phyloP scores from a whole-genome alignment of 176 grass and related monocot genomes.

The Eleusine coracana region DNA sequence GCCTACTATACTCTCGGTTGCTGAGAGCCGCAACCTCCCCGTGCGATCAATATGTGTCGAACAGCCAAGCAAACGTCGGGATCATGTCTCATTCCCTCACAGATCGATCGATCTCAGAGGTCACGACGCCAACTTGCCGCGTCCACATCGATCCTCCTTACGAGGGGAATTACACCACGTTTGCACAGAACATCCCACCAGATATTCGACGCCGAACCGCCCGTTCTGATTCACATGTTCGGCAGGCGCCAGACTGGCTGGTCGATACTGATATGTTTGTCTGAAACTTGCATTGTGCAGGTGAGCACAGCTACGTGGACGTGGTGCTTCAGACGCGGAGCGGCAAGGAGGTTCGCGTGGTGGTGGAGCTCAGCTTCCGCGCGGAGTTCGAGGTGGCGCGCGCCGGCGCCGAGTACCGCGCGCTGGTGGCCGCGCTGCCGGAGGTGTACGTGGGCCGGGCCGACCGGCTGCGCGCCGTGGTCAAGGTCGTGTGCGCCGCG shows the following conservation, averaged over 20 bases:
- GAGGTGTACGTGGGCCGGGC: slow-evolving; percentile 78
- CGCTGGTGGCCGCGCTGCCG: slow-evolving; percentile 64
- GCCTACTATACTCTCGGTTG: background rate
- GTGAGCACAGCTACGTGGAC: slow-evolving; percentile 93
- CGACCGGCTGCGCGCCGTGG: slow-evolving; percentile 63
- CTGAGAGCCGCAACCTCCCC: background rate
- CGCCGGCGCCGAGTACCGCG: slow-evolving; percentile 66
- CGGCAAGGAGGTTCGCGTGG: slow-evolving; percentile 64
- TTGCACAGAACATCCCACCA: background rate
- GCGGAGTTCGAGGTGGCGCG: slow-evolving; percentile 90
- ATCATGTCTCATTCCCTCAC: slow-evolving; percentile 18
- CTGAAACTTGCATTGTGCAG: slow-evolving; percentile 35
- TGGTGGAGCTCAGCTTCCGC: slow-evolving; percentile 85
- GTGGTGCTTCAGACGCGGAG: slow-evolving; percentile 62
- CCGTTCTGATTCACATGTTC: background rate
- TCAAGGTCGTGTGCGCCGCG: slow-evolving; percentile 81
- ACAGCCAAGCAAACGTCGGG: slow-evolving; percentile 9
- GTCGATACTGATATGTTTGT: slow-evolving; percentile 11
- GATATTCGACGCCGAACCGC: background rate
- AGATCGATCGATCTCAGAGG: background rate
- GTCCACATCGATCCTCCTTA: background rate
- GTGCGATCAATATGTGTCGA: background rate
- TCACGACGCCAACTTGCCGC: background rate
- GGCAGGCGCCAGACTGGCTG: background rate
- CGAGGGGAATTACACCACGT: slow-evolving; percentile 21